phyloP scores from a whole-genome alignment of 805 yeast genomes.

The Sporopachydermia lactativora region DNA sequence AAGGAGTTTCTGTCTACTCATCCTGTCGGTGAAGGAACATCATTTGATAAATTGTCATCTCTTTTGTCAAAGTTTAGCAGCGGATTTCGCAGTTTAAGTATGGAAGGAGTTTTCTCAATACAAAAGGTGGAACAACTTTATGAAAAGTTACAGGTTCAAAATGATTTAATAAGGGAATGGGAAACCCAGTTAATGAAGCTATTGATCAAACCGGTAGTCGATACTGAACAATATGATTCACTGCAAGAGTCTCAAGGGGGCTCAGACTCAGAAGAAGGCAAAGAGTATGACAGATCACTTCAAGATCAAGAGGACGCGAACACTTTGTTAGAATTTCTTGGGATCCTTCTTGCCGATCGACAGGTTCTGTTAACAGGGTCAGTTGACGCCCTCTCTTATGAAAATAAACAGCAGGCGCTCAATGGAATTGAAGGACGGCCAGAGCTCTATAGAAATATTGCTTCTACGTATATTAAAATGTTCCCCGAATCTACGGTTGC shows the following conservation, averaged over 20 bases:
- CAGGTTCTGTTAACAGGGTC: conserved; percentile 21
- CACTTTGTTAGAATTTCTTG: conserved; percentile 40
- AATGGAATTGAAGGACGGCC: not conserved
- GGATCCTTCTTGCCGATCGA: conserved; percentile 32
- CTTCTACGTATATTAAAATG: not conserved
- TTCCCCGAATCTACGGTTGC: not conserved
- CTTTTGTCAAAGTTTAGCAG: too few species aligned
- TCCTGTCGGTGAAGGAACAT: not conserved
- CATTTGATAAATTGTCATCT: not conserved
- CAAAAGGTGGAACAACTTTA: conserved; percentile 13
- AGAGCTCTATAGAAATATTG: not conserved
- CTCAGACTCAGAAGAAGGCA: conserved; percentile 32
- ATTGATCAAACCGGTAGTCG: conserved; percentile 37
- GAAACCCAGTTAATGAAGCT: conserved; percentile 26
- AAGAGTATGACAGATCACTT: conserved; percentile 65
- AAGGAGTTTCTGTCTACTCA: too few species aligned
- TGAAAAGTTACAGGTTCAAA: conserved; percentile 28
- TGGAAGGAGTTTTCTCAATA: conserved; percentile 13
- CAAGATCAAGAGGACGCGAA: conserved; percentile 62
- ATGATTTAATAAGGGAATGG: conserved; percentile 38
- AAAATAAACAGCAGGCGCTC: conserved; percentile 2
- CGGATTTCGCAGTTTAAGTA: conserved; percentile 6
- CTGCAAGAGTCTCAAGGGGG: conserved; percentile 6
- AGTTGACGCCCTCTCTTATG: conserved; percentile 9
- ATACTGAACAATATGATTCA: conserved; percentile 23